These are phyloP conservation scores for Gentiana dahurica DNA, from an alignment of 257 asterid species.

Conservation along the genomic window DNA sequence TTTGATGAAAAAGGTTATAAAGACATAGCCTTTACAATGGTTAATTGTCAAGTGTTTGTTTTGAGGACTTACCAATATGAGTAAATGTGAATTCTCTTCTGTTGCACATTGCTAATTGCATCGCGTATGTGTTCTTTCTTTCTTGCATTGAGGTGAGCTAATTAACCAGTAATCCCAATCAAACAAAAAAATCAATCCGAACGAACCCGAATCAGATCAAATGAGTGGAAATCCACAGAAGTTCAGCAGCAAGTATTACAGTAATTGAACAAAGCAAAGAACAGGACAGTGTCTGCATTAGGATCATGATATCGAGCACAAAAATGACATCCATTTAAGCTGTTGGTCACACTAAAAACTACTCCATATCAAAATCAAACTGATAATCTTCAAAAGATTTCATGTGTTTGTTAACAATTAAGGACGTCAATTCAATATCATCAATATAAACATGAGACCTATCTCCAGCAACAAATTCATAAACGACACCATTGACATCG, in stretches of 20 bases:
- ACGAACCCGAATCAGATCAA: too few relatives aligned
- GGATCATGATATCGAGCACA: too few relatives aligned
- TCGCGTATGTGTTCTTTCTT: background rate
- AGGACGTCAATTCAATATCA: slow-evolving; percentile 5
- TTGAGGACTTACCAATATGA: background rate
- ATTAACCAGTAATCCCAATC: too few relatives aligned
- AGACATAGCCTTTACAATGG: background rate
- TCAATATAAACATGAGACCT: slow-evolving; percentile 7
- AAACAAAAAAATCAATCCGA: too few relatives aligned
- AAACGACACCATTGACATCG: slow-evolving; percentile 20
- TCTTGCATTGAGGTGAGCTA: too few relatives aligned
- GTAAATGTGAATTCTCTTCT: slow-evolving; percentile 3
- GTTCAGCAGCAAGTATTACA: too few relatives aligned
- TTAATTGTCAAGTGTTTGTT: slow-evolving; percentile 5
- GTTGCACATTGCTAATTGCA: slow-evolving; percentile 7
- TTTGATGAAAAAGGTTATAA: background rate
- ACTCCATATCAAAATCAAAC: background rate
- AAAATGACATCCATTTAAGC: background rate
- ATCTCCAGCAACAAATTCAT: slow-evolving; percentile 24
- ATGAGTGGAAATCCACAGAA: too few relatives aligned
- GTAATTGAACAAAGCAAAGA: too few relatives aligned
- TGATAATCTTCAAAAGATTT: slow-evolving; percentile 12
- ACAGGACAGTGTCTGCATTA: too few relatives aligned
- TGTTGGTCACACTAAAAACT: background rate
- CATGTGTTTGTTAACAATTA: slow-evolving; percentile 16